These are phyloP conservation scores for Cinnamomum chago DNA, from an alignment of 164 flowering plant genomes.

Conservation along the genomic window DNA sequence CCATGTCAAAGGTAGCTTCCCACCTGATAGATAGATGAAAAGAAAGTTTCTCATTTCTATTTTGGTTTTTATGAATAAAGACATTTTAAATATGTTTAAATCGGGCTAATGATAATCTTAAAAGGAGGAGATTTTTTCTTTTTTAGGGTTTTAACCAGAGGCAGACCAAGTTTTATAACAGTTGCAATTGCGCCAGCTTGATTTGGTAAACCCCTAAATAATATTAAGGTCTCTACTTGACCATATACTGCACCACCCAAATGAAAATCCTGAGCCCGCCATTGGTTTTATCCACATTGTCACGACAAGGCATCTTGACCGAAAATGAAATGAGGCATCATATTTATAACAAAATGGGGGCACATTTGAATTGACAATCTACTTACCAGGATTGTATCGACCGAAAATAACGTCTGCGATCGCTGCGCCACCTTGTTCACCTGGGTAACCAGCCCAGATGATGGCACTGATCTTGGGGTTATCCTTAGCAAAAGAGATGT, in stretches of 20 bases:
- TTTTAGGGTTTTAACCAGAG: too few species aligned
- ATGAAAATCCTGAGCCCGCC: too few species aligned
- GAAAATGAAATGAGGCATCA: neutral
- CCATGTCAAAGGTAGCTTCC: conserved; percentile 80
- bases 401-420: conserved; percentile 25
- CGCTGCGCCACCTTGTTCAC: conserved; percentile 40
- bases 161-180: too few species aligned
- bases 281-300: too few species aligned
- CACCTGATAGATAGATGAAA: conserved; percentile 40
- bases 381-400: conserved; percentile 23
- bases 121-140: too few species aligned
- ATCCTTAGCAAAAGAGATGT: conserved; percentile 42
- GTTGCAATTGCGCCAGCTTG: too few species aligned
- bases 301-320: neutral
- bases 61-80: too few species aligned
- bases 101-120: too few species aligned
- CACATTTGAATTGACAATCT: neutral
- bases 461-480: conserved; percentile 26
- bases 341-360: neutral
- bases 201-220: too few species aligned
- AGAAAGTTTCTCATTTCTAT: neutral
- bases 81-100: too few species aligned
- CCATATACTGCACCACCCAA: too few species aligned
- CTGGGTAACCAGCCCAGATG: conserved; percentile 52
- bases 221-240: too few species aligned